Conservation (phyloP, 768 basidiomycete genomes). For the Tephrocybe sp. region DNA sequence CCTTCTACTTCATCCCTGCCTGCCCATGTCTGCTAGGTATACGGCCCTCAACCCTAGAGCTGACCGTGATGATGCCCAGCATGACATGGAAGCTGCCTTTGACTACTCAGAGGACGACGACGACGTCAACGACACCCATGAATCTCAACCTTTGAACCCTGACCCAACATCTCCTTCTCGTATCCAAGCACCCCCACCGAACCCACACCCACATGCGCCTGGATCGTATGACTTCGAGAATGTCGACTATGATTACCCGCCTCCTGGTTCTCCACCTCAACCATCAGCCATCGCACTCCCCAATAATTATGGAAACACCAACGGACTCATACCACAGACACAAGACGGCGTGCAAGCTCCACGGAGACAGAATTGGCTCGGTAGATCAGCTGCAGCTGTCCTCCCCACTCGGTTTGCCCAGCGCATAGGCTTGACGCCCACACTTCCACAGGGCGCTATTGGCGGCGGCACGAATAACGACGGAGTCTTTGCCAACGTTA, state of each 20-base stretch:
- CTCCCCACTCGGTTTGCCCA: constrained; percentile 51
- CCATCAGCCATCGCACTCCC: constrained; percentile 64
- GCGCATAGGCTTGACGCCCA: constrained; percentile 41
- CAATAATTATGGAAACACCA: constrained; percentile 71
- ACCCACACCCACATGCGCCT: constrained; percentile 24
- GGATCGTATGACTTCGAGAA: constrained; percentile 77
- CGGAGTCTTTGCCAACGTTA: constrained; percentile 95
- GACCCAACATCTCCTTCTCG: constrained; percentile 28
- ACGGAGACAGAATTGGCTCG: constrained; percentile 45
- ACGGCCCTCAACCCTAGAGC: constrained; percentile 58
- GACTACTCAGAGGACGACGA: constrained; percentile 76
- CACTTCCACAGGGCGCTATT: constrained; percentile 40
- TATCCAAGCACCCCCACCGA: constrained; percentile 19
- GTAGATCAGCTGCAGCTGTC: constrained; percentile 51
- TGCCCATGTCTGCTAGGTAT: constrained; percentile 56
- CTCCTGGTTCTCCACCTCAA: constrained; percentile 77
- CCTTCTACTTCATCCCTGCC: constrained; percentile 9
- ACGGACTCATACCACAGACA: constrained; percentile 60
- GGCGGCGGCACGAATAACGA: constrained; percentile 77
- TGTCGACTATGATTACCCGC: constrained; percentile 76
- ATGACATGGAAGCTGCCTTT: constrained; percentile 81
- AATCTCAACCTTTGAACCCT: constrained; percentile 54
- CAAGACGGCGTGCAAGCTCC: constrained; percentile 30
- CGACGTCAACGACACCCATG: constrained; percentile 44
- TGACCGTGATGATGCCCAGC: constrained; percentile 41